Conservation (phyloP, 2,329 filamentous ascomycete species). For the Alternaria metachromatica region DNA sequence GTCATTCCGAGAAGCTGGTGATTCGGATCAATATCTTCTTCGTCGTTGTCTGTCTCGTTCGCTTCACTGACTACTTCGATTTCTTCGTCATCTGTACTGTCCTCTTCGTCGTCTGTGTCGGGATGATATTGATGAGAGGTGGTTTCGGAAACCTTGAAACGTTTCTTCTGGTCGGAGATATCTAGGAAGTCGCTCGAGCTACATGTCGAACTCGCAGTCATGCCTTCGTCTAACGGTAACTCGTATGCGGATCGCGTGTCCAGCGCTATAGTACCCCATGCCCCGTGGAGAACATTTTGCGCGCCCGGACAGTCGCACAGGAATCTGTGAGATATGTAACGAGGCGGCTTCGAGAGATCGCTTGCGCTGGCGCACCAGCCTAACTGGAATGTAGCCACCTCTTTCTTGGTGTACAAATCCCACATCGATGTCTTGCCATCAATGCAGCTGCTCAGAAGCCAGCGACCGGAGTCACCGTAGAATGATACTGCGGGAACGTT, state of each 20-base stretch:
- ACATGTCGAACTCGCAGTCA: background rate
- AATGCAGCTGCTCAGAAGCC: slow-evolving; percentile 66
- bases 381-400: slow-evolving; percentile 28
- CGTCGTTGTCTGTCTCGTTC: background rate
- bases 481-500: slow-evolving; percentile 68
- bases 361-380: slow-evolving; percentile 32
- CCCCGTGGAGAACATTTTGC: slow-evolving; percentile 22
- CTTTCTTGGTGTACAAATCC: slow-evolving; percentile 45
- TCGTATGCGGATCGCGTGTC: slow-evolving; percentile 36
- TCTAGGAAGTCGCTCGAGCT: slow-evolving; percentile 16
- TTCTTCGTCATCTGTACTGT: background rate
- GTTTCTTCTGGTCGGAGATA: slow-evolving; percentile 8
- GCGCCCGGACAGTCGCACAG: slow-evolving; percentile 18
- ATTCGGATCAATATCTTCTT: background rate
- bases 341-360: slow-evolving; percentile 14
- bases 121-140: background rate
- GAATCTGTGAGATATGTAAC: background rate
- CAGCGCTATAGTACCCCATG: slow-evolving; percentile 40
- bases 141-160: slow-evolving; percentile 8
- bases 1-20: background rate
- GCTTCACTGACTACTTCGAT: background rate
- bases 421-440: slow-evolving; percentile 58
- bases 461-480: slow-evolving; percentile 63
- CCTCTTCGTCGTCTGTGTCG: background rate
- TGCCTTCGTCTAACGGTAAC: slow-evolving; percentile 3